A percentile compares a stretch with the other conserved stretches of the same genome.
Evolutionary conservation across 495 filamentous ascomycete genomes (phyloP).

Genomic region (Cercophora newfieldiana): DNA sequence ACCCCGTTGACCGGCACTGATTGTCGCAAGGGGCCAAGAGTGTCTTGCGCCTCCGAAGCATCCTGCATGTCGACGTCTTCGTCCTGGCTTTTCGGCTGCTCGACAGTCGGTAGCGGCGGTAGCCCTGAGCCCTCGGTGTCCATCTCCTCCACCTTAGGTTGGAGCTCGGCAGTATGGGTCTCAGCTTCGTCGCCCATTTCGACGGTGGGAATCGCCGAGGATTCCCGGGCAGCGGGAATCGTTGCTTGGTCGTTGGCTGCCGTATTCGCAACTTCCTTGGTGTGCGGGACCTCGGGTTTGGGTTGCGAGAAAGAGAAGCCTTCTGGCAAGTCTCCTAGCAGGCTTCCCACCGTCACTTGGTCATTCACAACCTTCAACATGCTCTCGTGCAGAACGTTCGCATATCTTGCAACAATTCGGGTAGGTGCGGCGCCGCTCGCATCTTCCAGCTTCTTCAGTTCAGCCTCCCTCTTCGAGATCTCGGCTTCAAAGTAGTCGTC

Average conservation of each 20-base stretch:
- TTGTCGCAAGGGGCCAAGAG: constrained; percentile 44
- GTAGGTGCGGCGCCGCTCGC: constrained; percentile 26
- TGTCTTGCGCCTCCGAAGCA: constrained; percentile 42
- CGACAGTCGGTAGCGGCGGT: constrained; percentile 29
- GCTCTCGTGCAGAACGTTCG: constrained; percentile 35
- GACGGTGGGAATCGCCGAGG: constrained; percentile 28
- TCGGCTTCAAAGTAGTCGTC: constrained; percentile 50
- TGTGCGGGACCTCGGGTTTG: constrained; percentile 7
- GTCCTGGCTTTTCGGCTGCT: constrained; percentile 26
- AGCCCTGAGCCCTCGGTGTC: constrained; percentile 37
- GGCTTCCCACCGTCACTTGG: constrained; percentile 28
- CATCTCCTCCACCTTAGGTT: constrained; percentile 43
- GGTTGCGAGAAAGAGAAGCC: constrained; percentile 25
- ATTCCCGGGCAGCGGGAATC: constrained; percentile 26
- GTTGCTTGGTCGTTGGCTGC: constrained; percentile 21
- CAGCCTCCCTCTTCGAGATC: constrained; percentile 43
- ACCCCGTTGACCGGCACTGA: constrained; percentile 40
- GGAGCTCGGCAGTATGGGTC: constrained; percentile 25
- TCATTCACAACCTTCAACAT: constrained; percentile 38
- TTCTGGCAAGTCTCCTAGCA: constrained; percentile 39
- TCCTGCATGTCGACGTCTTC: constrained; percentile 48
- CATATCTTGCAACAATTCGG: constrained; percentile 32
- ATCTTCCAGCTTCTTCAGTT: constrained; percentile 42
- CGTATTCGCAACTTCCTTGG: neutral
- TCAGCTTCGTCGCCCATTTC: constrained; percentile 30